phyloP scores from a whole-genome alignment of 129 eudicot species.

The Tanacetum coccineum region DNA sequence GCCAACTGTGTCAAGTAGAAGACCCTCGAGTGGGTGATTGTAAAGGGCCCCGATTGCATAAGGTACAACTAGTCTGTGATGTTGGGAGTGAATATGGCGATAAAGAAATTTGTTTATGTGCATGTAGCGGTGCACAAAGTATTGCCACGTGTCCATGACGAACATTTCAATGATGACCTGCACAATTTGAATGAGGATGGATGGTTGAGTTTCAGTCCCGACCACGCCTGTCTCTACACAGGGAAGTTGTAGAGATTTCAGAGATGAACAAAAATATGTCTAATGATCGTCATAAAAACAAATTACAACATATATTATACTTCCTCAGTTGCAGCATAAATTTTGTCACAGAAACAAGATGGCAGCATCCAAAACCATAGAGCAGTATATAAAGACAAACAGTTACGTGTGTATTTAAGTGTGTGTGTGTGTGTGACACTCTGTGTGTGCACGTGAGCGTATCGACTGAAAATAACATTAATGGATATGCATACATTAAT shows the following conservation, averaged over 20 bases:
- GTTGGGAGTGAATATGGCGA: conserved; percentile 79
- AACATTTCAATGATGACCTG: conserved; percentile 62
- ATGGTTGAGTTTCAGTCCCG: conserved; percentile 40
- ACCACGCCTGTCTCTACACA: conserved; percentile 38
- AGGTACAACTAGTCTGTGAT: no score
- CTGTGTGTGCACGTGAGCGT: no score
- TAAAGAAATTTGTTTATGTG: conserved; percentile 77
- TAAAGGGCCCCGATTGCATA: conserved; percentile 79
- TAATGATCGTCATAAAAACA: neutral
- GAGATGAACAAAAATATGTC: neutral
- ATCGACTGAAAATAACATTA: no score
- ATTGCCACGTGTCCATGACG: conserved; percentile 84
- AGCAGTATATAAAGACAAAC: no score
- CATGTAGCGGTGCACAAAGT: conserved; percentile 84
- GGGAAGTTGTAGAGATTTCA: neutral
- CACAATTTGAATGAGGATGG: conserved; percentile 37
- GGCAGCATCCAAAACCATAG: no score
- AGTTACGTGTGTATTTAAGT: no score
- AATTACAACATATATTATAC: no score
- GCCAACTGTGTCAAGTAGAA: no score
- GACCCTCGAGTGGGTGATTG: conserved; percentile 81
- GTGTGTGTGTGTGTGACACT: no score
- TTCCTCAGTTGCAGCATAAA: no score
- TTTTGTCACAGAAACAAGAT: no score
- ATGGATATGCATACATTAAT: no score